Percentiles rank a stretch among this genome's conserved stretches.
Evolutionary conservation across 2,329 filamentous ascomycete genomes (phyloP).

Genomic region (Exophiala sp.): DNA sequence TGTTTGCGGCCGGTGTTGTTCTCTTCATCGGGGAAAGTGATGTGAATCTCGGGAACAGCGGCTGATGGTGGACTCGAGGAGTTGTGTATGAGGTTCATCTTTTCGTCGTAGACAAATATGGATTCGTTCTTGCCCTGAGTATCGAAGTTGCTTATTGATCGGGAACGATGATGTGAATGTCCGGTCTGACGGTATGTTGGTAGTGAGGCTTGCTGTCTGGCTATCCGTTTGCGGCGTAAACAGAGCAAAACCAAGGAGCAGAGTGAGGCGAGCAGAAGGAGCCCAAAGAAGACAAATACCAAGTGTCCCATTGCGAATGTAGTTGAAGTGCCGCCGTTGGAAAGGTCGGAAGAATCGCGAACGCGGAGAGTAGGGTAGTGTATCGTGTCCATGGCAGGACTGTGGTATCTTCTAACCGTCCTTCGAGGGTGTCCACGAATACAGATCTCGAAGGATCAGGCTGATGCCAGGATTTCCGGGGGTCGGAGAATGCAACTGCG

Average conservation of each 20-base stretch:
- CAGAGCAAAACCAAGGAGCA: constrained; percentile 64
- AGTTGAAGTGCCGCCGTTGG: constrained; percentile 45
- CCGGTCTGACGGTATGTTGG: constrained; percentile 62
- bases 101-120: constrained; percentile 71
- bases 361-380: constrained; percentile 8
- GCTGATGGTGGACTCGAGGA: constrained; percentile 69
- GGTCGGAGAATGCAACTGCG: constrained; percentile 15
- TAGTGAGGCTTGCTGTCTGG: constrained; percentile 48
- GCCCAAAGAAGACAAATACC: constrained; percentile 69
- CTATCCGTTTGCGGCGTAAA: constrained; percentile 62
- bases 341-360: constrained; percentile 30
- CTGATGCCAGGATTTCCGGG: constrained; percentile 18
- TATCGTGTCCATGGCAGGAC: constrained; percentile 18
- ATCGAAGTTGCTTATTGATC: constrained; percentile 50
- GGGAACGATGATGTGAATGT: constrained; percentile 49
- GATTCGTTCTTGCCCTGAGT: constrained; percentile 56
- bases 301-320: constrained; percentile 64
- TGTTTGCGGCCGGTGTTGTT: constrained; percentile 60
- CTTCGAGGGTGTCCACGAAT: constrained; percentile 20
- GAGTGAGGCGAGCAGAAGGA: constrained; percentile 66
- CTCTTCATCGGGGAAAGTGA: constrained; percentile 96
- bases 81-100: constrained; percentile 70
- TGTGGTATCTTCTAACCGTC: constrained; percentile 11
- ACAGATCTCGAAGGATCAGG: constrained; percentile 17
- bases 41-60: constrained; percentile 92